A percentile compares a stretch with the other conserved stretches of the same genome.
Evolutionary conservation across 768 basidiomycete genomes (phyloP).

Genomic region (Boletus reticuloceps): DNA sequence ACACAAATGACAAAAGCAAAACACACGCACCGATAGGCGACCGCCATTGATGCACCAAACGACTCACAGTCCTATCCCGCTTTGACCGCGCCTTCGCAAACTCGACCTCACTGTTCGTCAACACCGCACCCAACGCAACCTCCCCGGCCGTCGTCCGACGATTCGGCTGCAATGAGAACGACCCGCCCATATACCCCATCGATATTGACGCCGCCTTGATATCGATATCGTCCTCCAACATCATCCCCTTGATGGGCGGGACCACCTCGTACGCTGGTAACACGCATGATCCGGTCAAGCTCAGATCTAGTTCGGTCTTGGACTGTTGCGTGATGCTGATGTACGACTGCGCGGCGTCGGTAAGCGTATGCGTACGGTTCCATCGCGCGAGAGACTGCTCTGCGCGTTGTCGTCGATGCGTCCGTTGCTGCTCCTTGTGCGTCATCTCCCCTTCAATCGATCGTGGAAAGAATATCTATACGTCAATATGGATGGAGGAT

Average conservation of each 20-base stretch:
- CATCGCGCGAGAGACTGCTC: constrained; percentile 16
- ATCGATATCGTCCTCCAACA: constrained; percentile 24
- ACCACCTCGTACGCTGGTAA: constrained; percentile 28
- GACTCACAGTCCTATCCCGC: constrained; percentile 37
- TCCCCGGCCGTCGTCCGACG: constrained; percentile 22
- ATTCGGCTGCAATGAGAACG: constrained; percentile 25
- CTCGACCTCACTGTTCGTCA: constrained; percentile 41
- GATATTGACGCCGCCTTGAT: not conserved
- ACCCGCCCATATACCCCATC: constrained; percentile 7
- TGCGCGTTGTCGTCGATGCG: constrained; percentile 1
- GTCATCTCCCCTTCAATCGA: constrained; percentile 66
- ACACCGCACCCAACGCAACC: constrained; percentile 17
- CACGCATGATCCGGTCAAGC: not conserved
- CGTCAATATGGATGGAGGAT: not conserved
- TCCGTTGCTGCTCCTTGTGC: constrained; percentile 43
- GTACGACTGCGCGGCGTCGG: constrained; percentile 5
- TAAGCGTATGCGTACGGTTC: not conserved
- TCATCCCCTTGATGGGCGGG: constrained; percentile 23
- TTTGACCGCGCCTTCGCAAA: constrained; percentile 41
- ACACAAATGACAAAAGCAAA: not conserved
- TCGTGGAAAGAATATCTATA: constrained; percentile 81
- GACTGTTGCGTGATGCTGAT: constrained; percentile 8
- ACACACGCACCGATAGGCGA: constrained; percentile 61
- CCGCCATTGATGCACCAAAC: constrained; percentile 60
- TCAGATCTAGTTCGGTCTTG: not conserved